Conservation (phyloP, 2,329 filamentous ascomycete species). For the Aspergillus phoenicis region DNA sequence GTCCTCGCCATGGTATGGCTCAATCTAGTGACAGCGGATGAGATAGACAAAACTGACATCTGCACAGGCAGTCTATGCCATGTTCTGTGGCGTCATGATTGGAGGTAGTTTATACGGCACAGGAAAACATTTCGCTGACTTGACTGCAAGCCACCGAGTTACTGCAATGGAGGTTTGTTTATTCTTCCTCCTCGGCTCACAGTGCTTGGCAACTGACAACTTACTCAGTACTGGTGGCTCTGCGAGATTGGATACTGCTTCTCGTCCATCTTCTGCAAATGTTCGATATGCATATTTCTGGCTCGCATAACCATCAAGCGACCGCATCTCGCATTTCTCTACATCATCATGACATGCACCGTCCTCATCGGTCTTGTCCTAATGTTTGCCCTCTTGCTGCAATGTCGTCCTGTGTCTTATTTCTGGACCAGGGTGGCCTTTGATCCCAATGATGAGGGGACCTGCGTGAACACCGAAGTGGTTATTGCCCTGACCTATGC, state of each 20-base stretch:
- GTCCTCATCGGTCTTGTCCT: conserved; percentile 49
- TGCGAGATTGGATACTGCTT: conserved; percentile 56
- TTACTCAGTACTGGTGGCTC: conserved; percentile 50
- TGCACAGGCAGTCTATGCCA: conserved; percentile 23
- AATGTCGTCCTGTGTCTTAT: conserved; percentile 52
- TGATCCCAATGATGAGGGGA: conserved; percentile 32
- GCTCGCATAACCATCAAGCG: conserved; percentile 50
- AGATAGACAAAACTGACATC: neutral
- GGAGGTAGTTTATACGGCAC: conserved; percentile 31
- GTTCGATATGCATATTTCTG: conserved; percentile 57
- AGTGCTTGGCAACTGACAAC: neutral
- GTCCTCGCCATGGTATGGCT: conserved; percentile 26
- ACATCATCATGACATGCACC: conserved; percentile 47
- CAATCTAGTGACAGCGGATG: neutral
- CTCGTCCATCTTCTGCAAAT: conserved; percentile 50
- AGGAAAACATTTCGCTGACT: conserved; percentile 22
- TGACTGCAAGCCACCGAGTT: conserved; percentile 21
- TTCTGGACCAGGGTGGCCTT: conserved; percentile 47
- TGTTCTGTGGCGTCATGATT: conserved; percentile 30
- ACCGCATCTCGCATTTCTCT: conserved; percentile 51
- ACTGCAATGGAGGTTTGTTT: conserved; percentile 26
- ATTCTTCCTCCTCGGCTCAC: neutral
- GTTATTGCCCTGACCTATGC: conserved; percentile 31
- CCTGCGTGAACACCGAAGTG: conserved; percentile 43
- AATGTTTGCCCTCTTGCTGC: conserved; percentile 53